These are phyloP conservation scores for Fusarium nelsonii DNA, from an alignment of 2,329 filamentous ascomycete genomes.

Conservation along the genomic window DNA sequence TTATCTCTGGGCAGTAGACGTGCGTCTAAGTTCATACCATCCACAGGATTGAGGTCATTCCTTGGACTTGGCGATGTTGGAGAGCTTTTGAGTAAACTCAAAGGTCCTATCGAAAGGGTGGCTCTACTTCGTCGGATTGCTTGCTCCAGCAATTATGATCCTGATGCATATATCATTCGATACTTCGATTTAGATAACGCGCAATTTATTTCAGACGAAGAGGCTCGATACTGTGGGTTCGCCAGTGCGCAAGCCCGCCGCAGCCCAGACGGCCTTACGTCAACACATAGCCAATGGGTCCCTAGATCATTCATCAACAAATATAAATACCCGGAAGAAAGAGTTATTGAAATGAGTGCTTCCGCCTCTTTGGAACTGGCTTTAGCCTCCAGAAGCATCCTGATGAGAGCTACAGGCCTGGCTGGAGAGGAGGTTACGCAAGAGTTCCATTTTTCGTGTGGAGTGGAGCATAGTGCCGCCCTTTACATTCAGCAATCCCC, in stretches of 20 bases:
- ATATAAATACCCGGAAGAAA: too few species aligned
- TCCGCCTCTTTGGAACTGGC: too few species aligned
- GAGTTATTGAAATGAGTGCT: too few species aligned
- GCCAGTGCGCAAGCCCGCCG: too few species aligned
- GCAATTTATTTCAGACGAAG: too few species aligned
- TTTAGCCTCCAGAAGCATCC: neutral
- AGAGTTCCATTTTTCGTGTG: neutral
- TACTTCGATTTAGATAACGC: neutral
- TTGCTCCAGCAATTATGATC: neutral
- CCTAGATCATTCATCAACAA: too few species aligned
- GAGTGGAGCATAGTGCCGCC: neutral
- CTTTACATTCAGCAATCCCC: neutral
- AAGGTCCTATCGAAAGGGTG: neutral
- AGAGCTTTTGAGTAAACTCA: neutral
- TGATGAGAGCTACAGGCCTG: neutral
- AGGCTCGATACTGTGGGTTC: too few species aligned
- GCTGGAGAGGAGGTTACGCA: neutral
- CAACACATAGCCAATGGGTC: too few species aligned
- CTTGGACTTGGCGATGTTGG: neutral
- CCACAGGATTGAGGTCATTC: neutral
- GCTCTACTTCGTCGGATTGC: neutral
- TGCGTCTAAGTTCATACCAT: neutral
- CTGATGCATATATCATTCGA: neutral
- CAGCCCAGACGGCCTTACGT: too few species aligned
- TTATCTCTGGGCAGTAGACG: neutral